Evolutionary conservation across 1,284 basidiomycete genomes (phyloP), one percentile per base, ranked within the genome.

Genomic region (Cutaneotrichosporon cavernicola): DNA sequence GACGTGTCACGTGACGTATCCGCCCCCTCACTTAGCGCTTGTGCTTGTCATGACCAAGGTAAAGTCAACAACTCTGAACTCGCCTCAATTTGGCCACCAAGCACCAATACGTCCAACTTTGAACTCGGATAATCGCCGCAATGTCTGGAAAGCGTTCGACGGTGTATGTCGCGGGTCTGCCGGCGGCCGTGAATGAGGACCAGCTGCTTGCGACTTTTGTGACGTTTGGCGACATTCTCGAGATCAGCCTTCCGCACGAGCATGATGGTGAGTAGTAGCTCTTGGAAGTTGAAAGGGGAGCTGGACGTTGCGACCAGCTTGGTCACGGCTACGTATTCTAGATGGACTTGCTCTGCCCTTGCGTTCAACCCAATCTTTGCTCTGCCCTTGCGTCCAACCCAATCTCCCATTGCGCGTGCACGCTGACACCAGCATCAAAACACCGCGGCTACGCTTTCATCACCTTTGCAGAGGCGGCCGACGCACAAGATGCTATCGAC

Each of bases 401-500:
- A n/a, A n/a, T n/a, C n/a, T n/a, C n/a, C n/a, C 73, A 49, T 36
- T 52, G 18, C 40, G 16, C 18, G n/a, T 2, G 26, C 0, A 1
- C 11, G 53, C 58, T 63, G 30, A 60, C 53, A 13, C 32, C 60
- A 73, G 71, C 73, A 57, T 56, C 56, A 31, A 77, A 76, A 70
- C 78, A 78, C 67, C 65, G 75, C 32, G 78, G 77, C 5, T 80
- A 73, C 70, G 80, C 80, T 7, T 80, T 81, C 66, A 69, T 81
- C 62, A 80, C 79, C 16, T 81, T 76, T 63, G 70, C 78, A 9
- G 70, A 69, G 46, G 66, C 79, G 13, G 66, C 72, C 36, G 79
- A 80, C 65, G 80, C 80, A 6, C 78, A 77, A 59, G 80, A 81
- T 66, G 80, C 80, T 2, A 80, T 81, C 26, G 80, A 81, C 67